Evolutionary conservation across 2,329 filamentous ascomycete genomes (phyloP).

Genomic region (Zymoseptoria crescenta): DNA sequence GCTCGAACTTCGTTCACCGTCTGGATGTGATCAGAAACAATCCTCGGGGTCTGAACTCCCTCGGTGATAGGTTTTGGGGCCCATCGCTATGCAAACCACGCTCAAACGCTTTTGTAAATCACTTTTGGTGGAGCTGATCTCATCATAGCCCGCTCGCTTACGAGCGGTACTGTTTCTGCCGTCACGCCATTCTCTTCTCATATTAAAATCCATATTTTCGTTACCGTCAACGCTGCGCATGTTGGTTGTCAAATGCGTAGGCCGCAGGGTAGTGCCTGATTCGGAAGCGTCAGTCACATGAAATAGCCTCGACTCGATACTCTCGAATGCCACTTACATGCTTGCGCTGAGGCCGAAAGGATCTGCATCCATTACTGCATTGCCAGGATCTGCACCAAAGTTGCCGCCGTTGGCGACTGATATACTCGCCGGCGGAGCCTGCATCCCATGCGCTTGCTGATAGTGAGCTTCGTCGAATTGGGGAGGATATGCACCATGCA

Average conservation of each 20-base stretch:
- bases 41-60: neutral
- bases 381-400: slow-evolving; percentile 59
- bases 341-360: slow-evolving; percentile 88
- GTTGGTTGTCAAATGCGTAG: slow-evolving; percentile 16
- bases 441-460: slow-evolving; percentile 15
- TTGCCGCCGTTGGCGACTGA: slow-evolving; percentile 6
- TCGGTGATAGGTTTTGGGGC: neutral
- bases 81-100: neutral
- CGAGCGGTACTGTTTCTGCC: slow-evolving; percentile 10
- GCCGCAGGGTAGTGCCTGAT: slow-evolving; percentile 13
- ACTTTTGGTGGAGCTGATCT: neutral
- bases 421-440: slow-evolving; percentile 15
- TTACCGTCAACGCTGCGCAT: slow-evolving; percentile 5
- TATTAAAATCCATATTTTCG: neutral
- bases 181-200: slow-evolving; percentile 1
- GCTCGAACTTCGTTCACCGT: neutral
- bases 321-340: slow-evolving; percentile 62
- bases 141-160: slow-evolving; percentile 12
- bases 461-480: slow-evolving; percentile 18
- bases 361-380: slow-evolving; percentile 84
- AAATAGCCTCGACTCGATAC: slow-evolving; percentile 7
- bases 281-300: neutral
- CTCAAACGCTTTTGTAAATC: neutral
- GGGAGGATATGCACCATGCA: slow-evolving; percentile 23
- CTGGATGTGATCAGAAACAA: neutral